A percentile compares a stretch with the other conserved stretches of the same genome.
phyloP scores from a whole-genome alignment of 495 filamentous ascomycete genomes.

The Evernia prunastri region DNA sequence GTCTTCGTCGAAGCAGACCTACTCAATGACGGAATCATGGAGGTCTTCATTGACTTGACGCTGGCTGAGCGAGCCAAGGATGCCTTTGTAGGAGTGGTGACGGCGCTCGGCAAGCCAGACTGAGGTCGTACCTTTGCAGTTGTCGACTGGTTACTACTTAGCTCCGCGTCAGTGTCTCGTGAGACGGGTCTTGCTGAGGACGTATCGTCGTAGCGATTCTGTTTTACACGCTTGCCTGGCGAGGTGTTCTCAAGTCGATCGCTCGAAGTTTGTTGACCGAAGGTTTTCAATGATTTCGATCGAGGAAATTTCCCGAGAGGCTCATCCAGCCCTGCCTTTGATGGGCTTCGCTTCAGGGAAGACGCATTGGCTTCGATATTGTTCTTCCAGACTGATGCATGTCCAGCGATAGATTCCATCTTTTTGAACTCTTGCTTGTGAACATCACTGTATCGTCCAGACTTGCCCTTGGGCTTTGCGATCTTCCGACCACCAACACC shows the following conservation, averaged over 20 bases:
- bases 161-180: slow-evolving; percentile 42
- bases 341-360: slow-evolving; percentile 58
- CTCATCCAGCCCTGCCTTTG: slow-evolving; percentile 12
- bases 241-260: slow-evolving; percentile 33
- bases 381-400: slow-evolving; percentile 71
- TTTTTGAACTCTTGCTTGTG: slow-evolving; percentile 89
- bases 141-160: slow-evolving; percentile 35
- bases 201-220: slow-evolving; percentile 50
- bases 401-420: slow-evolving; percentile 89
- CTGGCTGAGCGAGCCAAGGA: slow-evolving; percentile 60
- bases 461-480: slow-evolving; percentile 69
- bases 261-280: slow-evolving; percentile 23
- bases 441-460: slow-evolving; percentile 67
- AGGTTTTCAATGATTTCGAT: slow-evolving; percentile 32
- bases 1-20: slow-evolving; percentile 43
- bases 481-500: slow-evolving; percentile 56
- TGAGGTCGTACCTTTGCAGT: slow-evolving; percentile 35
- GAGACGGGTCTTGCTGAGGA: slow-evolving; percentile 49
- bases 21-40: slow-evolving; percentile 49
- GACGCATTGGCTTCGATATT: slow-evolving; percentile 48
- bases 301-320: slow-evolving; percentile 14
- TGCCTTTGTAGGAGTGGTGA: slow-evolving; percentile 77
- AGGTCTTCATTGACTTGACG: slow-evolving; percentile 49
- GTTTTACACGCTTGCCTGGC: slow-evolving; percentile 60
- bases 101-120: slow-evolving; percentile 39